These are phyloP conservation scores for Metarhizium brunneum DNA, from an alignment of 2,329 filamentous ascomycete genomes.

Conservation along the genomic window DNA sequence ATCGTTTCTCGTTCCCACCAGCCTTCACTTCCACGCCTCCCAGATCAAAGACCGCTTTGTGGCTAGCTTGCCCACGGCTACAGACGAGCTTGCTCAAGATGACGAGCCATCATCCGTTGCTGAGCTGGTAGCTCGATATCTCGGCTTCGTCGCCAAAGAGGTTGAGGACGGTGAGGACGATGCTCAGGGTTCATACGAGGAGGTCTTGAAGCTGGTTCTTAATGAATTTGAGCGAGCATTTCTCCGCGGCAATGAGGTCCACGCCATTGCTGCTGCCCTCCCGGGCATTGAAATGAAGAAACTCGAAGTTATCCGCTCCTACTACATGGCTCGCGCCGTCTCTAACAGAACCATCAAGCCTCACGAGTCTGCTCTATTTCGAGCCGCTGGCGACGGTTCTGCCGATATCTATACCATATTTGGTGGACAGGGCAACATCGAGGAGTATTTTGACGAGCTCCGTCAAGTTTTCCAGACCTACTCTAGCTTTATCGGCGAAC, in stretches of 20 bases:
- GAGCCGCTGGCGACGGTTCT: conserved; percentile 74
- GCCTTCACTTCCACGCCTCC: conserved; percentile 89
- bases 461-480: conserved; percentile 88
- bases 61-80: conserved; percentile 76
- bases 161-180: conserved; percentile 91
- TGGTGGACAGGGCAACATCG: conserved; percentile 95
- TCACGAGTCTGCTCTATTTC: conserved; percentile 86
- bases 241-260: conserved; percentile 90
- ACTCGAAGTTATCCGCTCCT: conserved; percentile 77
- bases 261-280: conserved; percentile 74
- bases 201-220: conserved; percentile 83
- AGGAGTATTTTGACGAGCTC: conserved; percentile 98
- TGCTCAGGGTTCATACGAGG: conserved; percentile 76
- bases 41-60: conserved; percentile 89
- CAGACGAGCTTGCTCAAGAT: conserved; percentile 94
- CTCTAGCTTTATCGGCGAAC: conserved; percentile 78
- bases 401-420: conserved; percentile 91
- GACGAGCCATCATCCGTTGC: conserved; percentile 95
- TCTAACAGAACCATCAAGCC: conserved; percentile 79
- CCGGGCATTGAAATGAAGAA: conserved; percentile 93
- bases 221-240: conserved; percentile 97
- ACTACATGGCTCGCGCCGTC: conserved; percentile 82
- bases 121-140: conserved; percentile 87
- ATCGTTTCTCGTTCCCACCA: conserved; percentile 90
- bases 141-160: conserved; percentile 81